A percentile compares a stretch with the other conserved stretches of the same genome.
Conservation (phyloP, 2,329 filamentous ascomycete genomes). For the Fusarium pseudonygamai region DNA sequence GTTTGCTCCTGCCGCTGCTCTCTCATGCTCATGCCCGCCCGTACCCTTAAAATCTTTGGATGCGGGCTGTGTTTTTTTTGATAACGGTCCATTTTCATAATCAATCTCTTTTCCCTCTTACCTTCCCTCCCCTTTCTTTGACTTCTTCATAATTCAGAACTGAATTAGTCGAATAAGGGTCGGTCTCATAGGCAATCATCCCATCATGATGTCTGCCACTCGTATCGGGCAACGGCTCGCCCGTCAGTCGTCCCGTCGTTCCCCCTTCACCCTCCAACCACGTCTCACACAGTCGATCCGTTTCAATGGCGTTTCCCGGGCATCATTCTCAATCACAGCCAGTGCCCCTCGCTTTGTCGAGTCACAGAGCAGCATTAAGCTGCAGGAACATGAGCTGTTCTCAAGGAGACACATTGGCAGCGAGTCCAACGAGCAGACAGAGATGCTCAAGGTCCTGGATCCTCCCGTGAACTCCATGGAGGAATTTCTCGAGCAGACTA, state of each 20-base stretch:
- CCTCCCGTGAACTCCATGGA: slow-evolving; percentile 79
- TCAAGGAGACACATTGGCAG: slow-evolving; percentile 88
- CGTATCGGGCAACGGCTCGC: slow-evolving; percentile 42
- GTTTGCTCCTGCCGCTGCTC: not conserved
- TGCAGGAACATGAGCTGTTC: slow-evolving; percentile 59
- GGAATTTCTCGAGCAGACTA: slow-evolving; percentile 84
- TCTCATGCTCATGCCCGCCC: slow-evolving; percentile 2
- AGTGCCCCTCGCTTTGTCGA: slow-evolving; percentile 34
- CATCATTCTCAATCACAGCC: slow-evolving; percentile 33
- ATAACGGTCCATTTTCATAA: not conserved
- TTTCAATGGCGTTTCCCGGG: slow-evolving; percentile 18
- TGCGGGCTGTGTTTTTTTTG: slow-evolving; percentile 3
- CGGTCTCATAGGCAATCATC: slow-evolving; percentile 16
- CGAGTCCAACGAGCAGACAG: slow-evolving; percentile 69
- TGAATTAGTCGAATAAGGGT: slow-evolving; percentile 7
- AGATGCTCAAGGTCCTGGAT: slow-evolving; percentile 83
- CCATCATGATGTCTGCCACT: slow-evolving; percentile 40
- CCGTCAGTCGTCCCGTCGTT: slow-evolving; percentile 38
- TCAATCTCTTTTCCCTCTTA: not conserved
- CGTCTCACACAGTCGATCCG: slow-evolving; percentile 28
- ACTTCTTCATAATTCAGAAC: slow-evolving; percentile 3
- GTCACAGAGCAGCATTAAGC: slow-evolving; percentile 28
- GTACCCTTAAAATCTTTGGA: slow-evolving; percentile 32
- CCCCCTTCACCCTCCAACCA: slow-evolving; percentile 30
- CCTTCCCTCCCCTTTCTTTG: not conserved